Percentiles rank a stretch among this genome's conserved stretches.
Conservation (phyloP, 129 eudicot genomes). For the Flaveria linearis region DNA sequence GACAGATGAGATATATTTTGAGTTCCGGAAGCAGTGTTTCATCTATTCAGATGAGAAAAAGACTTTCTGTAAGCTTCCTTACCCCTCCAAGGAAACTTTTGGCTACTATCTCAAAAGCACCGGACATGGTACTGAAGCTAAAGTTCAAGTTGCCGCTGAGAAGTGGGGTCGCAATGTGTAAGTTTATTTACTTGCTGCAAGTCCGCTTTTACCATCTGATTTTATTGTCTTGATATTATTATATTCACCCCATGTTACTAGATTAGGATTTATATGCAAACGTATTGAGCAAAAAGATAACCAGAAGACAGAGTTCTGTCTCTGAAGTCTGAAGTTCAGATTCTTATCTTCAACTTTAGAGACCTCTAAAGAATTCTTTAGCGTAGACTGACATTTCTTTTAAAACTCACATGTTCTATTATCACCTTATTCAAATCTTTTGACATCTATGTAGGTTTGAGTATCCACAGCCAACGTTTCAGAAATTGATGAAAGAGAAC, state of each 20-base stretch:
- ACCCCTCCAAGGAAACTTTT: slow-evolving; percentile 88
- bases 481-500: slow-evolving; percentile 82
- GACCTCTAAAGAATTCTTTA: too few relatives aligned
- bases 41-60: slow-evolving; percentile 78
- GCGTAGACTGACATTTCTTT: background rate
- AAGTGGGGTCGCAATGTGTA: slow-evolving; percentile 99
- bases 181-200: slow-evolving; percentile 30
- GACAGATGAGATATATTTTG: slow-evolving; percentile 80
- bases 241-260: background rate
- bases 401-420: background rate
- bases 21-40: slow-evolving; percentile 89
- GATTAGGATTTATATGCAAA: background rate
- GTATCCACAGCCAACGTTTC: slow-evolving; percentile 98
- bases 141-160: slow-evolving; percentile 77
- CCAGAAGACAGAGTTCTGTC: too few relatives aligned
- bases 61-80: slow-evolving; percentile 80
- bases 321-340: too few relatives aligned
- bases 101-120: slow-evolving; percentile 84
- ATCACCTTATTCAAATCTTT: slow-evolving; percentile 10
- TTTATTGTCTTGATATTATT: background rate
- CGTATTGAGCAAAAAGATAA: too few relatives aligned
- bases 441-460: slow-evolving; percentile 63
- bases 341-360: too few relatives aligned
- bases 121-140: slow-evolving; percentile 93
- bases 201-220: slow-evolving; percentile 7